These are phyloP conservation scores for Aureobasidium sp. DNA, from an alignment of 2,329 filamentous ascomycete species.

Conservation along the genomic window DNA sequence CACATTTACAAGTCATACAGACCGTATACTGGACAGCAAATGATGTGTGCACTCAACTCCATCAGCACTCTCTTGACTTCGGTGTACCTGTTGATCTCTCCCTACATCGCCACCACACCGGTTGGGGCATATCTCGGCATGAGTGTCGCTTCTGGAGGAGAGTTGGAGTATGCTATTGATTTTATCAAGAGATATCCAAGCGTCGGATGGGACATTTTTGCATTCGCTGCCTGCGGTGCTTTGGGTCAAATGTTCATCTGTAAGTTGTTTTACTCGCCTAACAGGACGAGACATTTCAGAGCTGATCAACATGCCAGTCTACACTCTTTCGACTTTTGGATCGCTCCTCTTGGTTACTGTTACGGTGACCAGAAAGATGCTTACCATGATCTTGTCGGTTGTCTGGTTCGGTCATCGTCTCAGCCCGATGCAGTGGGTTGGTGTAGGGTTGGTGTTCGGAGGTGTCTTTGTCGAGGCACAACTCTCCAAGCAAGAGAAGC, in stretches of 20 bases:
- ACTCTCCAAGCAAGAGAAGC: conserved; percentile 76
- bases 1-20: conserved; percentile 75
- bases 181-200: conserved; percentile 76
- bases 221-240: conserved; percentile 83
- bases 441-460: conserved; percentile 87
- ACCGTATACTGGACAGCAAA: conserved; percentile 84
- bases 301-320: conserved; percentile 43
- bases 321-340: conserved; percentile 87
- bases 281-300: not conserved
- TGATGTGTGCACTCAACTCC: conserved; percentile 98
- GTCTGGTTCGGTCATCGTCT: conserved; percentile 88
- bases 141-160: conserved; percentile 47
- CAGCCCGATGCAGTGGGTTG: conserved; percentile 84
- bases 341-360: conserved; percentile 90
- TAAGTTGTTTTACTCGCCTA: conserved; percentile 22
- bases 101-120: conserved; percentile 63
- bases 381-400: conserved; percentile 96
- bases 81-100: conserved; percentile 68
- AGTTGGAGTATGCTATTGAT: conserved; percentile 68
- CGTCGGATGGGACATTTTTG: conserved; percentile 81
- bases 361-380: conserved; percentile 96
- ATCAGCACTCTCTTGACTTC: conserved; percentile 74
- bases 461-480: conserved; percentile 86
- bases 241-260: conserved; percentile 94
- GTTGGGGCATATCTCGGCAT: conserved; percentile 38